These are phyloP conservation scores for Teratosphaeriaceae sp. DNA, from an alignment of 2,329 filamentous ascomycete genomes.

Conservation along the genomic window DNA sequence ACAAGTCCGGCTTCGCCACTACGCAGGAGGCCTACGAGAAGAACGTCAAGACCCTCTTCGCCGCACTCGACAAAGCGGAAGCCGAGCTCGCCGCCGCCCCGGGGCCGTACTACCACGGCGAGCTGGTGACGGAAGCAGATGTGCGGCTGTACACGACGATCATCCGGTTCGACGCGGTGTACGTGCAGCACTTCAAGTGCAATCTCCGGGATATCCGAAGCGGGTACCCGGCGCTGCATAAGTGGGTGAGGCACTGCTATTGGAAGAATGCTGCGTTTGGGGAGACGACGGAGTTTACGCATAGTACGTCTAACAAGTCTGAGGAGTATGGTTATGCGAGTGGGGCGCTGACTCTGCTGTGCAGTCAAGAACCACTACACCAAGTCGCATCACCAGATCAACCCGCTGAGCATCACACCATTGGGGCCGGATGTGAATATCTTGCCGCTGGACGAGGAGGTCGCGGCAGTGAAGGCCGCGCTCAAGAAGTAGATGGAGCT, in stretches of 20 bases:
- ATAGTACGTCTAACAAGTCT: slow-evolving; percentile 65
- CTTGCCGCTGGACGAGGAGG: slow-evolving; percentile 69
- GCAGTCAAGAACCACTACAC: slow-evolving; percentile 54
- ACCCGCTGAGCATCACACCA: slow-evolving; percentile 67
- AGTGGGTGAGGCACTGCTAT: slow-evolving; percentile 77
- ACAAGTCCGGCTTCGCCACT: slow-evolving; percentile 48
- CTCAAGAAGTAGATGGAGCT: slow-evolving; percentile 1
- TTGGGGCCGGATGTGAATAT: slow-evolving; percentile 80
- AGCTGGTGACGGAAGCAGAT: slow-evolving; percentile 43
- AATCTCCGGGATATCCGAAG: slow-evolving; percentile 79
- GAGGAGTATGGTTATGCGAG: neutral
- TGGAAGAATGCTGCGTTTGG: slow-evolving; percentile 74
- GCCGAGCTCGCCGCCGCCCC: slow-evolving; percentile 33
- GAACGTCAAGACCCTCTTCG: slow-evolving; percentile 41
- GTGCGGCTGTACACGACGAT: slow-evolving; percentile 54
- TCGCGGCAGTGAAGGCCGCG: slow-evolving; percentile 43
- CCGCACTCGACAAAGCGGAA: slow-evolving; percentile 43
- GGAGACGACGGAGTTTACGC: slow-evolving; percentile 82
- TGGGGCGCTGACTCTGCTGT: neutral
- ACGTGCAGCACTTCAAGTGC: slow-evolving; percentile 62
- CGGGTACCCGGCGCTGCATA: slow-evolving; percentile 74
- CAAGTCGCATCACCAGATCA: slow-evolving; percentile 59
- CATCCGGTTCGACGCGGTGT: slow-evolving; percentile 51
- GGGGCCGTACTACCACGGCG: slow-evolving; percentile 43
- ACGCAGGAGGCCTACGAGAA: slow-evolving; percentile 45